phyloP scores from a whole-genome alignment of 495 filamentous ascomycete species.

The Penicillium daleae region DNA sequence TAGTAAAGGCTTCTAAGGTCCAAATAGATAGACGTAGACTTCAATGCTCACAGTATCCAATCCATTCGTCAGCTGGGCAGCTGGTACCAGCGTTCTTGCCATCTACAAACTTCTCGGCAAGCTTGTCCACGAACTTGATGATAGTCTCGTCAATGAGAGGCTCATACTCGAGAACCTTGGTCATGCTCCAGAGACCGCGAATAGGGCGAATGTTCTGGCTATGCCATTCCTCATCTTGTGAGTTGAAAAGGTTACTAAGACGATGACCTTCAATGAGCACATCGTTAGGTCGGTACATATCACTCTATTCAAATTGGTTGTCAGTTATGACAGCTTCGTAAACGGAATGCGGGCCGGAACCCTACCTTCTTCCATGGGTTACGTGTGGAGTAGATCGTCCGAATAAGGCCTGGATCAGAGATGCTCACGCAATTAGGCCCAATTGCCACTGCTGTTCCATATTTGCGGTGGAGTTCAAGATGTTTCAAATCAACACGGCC shows the following conservation, averaged over 20 bases:
- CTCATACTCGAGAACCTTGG: conserved; percentile 38
- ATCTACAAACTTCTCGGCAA: conserved; percentile 26
- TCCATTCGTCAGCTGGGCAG: conserved; percentile 43
- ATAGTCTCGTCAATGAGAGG: conserved; percentile 35
- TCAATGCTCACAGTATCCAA: conserved; percentile 42
- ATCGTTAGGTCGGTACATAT: conserved; percentile 33
- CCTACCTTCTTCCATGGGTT: conserved; percentile 34
- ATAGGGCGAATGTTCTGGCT: conserved; percentile 33
- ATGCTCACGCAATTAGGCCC: conserved; percentile 62
- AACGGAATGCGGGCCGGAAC: background rate
- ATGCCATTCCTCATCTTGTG: conserved; percentile 48
- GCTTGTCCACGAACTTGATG: conserved; percentile 25
- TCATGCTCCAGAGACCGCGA: conserved; percentile 45
- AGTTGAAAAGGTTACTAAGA: conserved; percentile 44
- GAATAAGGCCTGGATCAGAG: conserved; percentile 44
- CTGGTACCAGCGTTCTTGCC: conserved; percentile 23
- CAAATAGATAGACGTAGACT: background rate
- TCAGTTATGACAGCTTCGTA: background rate
- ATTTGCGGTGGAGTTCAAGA: conserved; percentile 49
- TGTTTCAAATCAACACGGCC: conserved; percentile 25
- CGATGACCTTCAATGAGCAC: conserved; percentile 28
- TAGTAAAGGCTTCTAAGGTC: background rate
- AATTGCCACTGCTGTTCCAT: conserved; percentile 58
- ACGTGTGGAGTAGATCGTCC: conserved; percentile 45
- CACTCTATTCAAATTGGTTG: conserved; percentile 22